Conservation (phyloP, 352 stramenopile genomes). For the Phytophthora megakarya region DNA sequence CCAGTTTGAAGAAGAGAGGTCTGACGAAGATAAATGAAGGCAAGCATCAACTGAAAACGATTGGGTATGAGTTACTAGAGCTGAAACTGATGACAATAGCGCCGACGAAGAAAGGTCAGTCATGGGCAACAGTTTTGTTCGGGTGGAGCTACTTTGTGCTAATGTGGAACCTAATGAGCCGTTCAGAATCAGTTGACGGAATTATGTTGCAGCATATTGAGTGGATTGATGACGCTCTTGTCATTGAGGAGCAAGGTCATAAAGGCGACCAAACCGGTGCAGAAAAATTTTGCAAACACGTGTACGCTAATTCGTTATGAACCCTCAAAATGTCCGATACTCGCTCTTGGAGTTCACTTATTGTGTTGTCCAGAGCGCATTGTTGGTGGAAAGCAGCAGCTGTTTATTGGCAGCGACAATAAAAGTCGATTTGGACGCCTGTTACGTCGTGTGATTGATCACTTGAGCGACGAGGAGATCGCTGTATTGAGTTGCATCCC, state of each 20-base stretch:
- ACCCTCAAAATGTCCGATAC: background rate
- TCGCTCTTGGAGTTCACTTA: slow-evolving; percentile 2
- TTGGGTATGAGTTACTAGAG: background rate
- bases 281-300: too few relatives aligned
- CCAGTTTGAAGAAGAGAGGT: too few relatives aligned
- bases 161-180: slow-evolving; percentile 10
- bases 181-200: background rate
- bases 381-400: slow-evolving; percentile 1
- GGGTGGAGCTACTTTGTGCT: slow-evolving; percentile 4
- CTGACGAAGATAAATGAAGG: background rate
- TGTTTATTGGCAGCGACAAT: slow-evolving; percentile 4
- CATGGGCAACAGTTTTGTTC: background rate
- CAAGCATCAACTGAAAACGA: background rate
- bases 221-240: background rate
- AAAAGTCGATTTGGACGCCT: slow-evolving; percentile 3
- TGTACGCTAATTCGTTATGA: too few relatives aligned
- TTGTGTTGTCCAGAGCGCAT: background rate
- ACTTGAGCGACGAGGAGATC: background rate
- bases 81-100: background rate
- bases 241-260: slow-evolving; percentile 6
- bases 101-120: background rate
- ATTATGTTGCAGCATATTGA: slow-evolving; percentile 1
- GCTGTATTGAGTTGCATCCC: background rate
- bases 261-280: slow-evolving; percentile 1
- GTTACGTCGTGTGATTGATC: background rate